A percentile compares a stretch with the other conserved stretches of the same genome.
Conservation (phyloP, 1,139 yeast species). For the Scheffersomyces parashehatae region DNA sequence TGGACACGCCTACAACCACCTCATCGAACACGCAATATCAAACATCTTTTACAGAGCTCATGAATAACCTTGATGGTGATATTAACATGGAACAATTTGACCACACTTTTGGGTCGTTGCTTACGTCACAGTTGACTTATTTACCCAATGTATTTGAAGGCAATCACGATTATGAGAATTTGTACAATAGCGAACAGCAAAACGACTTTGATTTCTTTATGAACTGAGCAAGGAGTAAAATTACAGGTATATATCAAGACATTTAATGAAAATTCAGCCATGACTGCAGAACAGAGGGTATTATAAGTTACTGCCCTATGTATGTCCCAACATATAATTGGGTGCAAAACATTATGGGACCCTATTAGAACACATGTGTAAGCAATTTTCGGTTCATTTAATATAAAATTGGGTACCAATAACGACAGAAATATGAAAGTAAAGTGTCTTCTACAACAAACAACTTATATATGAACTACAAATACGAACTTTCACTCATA, state of each 20-base stretch:
- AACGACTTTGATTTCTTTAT: not conserved
- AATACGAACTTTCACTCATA: too few species aligned
- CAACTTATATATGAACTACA: too few species aligned
- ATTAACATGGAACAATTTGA: conserved; percentile 7
- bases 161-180: not conserved
- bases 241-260: too few species aligned
- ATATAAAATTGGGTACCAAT: too few species aligned
- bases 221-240: not conserved
- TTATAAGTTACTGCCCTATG: not conserved
- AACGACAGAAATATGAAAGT: too few species aligned
- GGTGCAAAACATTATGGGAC: too few species aligned
- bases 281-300: conserved; percentile 3
- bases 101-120: conserved; percentile 10
- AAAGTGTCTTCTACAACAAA: too few species aligned
- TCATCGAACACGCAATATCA: not conserved
- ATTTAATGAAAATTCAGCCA: not conserved
- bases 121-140: conserved; percentile 14
- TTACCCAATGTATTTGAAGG: conserved; percentile 12
- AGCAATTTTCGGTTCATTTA: too few species aligned
- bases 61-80: not conserved
- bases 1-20: not conserved
- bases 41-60: not conserved
- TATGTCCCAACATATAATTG: too few species aligned
- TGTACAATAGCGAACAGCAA: not conserved
- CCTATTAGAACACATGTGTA: too few species aligned